Percentiles rank a stretch among this genome's conserved stretches.
Conservation (phyloP, 768 basidiomycete species). For the Stropharia rugosoannulata region DNA sequence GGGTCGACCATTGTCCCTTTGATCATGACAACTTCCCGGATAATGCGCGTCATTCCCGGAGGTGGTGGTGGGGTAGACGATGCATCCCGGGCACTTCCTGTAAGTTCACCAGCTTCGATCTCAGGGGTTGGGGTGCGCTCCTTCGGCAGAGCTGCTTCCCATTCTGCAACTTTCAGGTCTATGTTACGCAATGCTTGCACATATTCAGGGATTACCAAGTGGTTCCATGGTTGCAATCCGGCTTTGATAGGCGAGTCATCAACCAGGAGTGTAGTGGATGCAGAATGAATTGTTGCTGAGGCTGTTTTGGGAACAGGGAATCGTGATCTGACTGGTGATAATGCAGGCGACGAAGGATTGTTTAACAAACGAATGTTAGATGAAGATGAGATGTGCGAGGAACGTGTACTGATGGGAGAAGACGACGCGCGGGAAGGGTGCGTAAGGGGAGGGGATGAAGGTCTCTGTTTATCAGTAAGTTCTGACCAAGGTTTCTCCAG, state of each 20-base stretch:
- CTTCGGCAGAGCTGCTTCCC: slow-evolving; percentile 3
- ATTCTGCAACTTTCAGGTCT: slow-evolving; percentile 23
- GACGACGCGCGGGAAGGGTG: too few species aligned
- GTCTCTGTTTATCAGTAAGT: slow-evolving; percentile 17
- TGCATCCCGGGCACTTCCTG: too few species aligned
- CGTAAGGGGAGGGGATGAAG: slow-evolving; percentile 1
- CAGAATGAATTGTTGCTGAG: slow-evolving; percentile 33
- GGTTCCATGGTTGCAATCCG: slow-evolving; percentile 76
- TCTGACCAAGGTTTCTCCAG: slow-evolving; percentile 64
- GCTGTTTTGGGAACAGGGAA: background rate
- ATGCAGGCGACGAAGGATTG: too few species aligned
- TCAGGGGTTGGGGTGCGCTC: background rate
- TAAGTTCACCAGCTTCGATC: background rate
- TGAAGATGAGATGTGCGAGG: too few species aligned
- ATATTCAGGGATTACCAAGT: slow-evolving; percentile 77
- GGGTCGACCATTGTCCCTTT: slow-evolving; percentile 13
- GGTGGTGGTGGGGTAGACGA: background rate
- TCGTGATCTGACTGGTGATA: background rate
- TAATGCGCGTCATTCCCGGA: slow-evolving; percentile 1
- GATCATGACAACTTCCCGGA: slow-evolving; percentile 15
- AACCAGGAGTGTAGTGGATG: slow-evolving; percentile 44
- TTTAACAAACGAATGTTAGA: too few species aligned
- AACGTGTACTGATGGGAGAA: too few species aligned
- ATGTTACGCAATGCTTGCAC: slow-evolving; percentile 37
- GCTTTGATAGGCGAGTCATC: slow-evolving; percentile 59